These are phyloP conservation scores for Fusarium circinatum DNA, from an alignment of 2,329 filamentous ascomycete species.

Conservation along the genomic window DNA sequence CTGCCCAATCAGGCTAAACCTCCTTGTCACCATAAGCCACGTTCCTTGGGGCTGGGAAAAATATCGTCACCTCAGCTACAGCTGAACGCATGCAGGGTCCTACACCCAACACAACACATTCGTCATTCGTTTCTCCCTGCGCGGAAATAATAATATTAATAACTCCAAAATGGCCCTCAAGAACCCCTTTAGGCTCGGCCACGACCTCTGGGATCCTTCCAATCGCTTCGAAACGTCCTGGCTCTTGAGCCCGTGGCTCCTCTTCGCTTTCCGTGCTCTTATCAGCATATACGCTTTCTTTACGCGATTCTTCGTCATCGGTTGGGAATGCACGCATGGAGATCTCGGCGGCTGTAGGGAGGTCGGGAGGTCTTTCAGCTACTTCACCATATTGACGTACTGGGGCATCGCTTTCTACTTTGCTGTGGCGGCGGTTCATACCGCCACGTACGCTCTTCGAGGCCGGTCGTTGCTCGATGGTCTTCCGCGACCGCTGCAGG, in stretches of 20 bases:
- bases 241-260: constrained; percentile 73
- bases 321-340: constrained; percentile 68
- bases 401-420: constrained; percentile 88
- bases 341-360: constrained; percentile 54
- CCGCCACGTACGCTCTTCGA: constrained; percentile 69
- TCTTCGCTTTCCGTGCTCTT: constrained; percentile 67
- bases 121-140: background rate
- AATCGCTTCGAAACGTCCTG: constrained; percentile 84
- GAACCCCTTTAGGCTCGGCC: constrained; percentile 53
- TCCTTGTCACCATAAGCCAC: constrained; percentile 9
- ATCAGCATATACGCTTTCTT: constrained; percentile 75
- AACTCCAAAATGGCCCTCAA: constrained; percentile 29
- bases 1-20: constrained; percentile 22
- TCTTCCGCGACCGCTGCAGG: constrained; percentile 70
- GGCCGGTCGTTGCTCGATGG: constrained; percentile 66
- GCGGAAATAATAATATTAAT: constrained; percentile 17
- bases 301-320: constrained; percentile 75
- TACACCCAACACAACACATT: background rate
- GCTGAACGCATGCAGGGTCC: background rate
- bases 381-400: constrained; percentile 84
- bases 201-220: constrained; percentile 61
- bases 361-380: constrained; percentile 74
- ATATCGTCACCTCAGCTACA: background rate
- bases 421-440: constrained; percentile 73
- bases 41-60: background rate